These are phyloP conservation scores for Lactarius akahatsu DNA, from an alignment of 768 basidiomycete genomes.

Conservation along the genomic window DNA sequence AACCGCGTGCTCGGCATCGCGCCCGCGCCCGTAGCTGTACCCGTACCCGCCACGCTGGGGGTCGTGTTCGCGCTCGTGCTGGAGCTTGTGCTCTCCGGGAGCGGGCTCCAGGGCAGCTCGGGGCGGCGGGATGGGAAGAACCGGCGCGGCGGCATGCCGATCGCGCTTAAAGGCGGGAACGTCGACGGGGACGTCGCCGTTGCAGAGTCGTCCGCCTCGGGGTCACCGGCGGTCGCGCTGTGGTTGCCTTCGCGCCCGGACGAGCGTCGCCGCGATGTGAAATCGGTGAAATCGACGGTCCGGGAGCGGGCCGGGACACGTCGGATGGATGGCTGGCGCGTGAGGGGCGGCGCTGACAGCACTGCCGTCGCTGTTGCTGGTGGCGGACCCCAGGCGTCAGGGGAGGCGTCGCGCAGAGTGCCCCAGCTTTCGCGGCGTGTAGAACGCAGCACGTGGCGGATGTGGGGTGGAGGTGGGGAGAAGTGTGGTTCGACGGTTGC, in stretches of 20 bases:
- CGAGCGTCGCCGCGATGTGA: conserved; percentile 63
- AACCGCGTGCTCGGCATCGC: neutral
- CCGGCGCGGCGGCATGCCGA: conserved; percentile 20
- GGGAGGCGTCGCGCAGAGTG: conserved; percentile 17
- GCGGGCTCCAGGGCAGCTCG: conserved; percentile 23
- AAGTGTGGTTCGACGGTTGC: conserved; percentile 15
- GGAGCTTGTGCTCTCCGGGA: neutral
- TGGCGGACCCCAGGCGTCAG: conserved; percentile 24
- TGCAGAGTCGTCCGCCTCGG: conserved; percentile 24
- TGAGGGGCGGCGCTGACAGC: conserved; percentile 36
- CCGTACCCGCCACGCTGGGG: neutral
- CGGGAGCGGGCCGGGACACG: conserved; percentile 50
- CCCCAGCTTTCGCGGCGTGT: conserved; percentile 26
- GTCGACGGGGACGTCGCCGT: neutral
- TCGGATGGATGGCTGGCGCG: conserved; percentile 61
- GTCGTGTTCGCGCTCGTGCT: neutral
- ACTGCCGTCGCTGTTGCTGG: neutral
- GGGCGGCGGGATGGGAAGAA: conserved; percentile 27
- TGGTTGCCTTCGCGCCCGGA: conserved; percentile 39
- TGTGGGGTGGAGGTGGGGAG: conserved; percentile 15
- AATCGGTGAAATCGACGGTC: conserved; percentile 69
- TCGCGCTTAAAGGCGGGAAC: conserved; percentile 17
- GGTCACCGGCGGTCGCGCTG: conserved; percentile 3
- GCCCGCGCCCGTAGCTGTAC: neutral
- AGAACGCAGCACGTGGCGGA: conserved; percentile 17